Base-by-base conservation (phyloP, 1,284 basidiomycete species). In the Takashimella koratensis region DNA sequence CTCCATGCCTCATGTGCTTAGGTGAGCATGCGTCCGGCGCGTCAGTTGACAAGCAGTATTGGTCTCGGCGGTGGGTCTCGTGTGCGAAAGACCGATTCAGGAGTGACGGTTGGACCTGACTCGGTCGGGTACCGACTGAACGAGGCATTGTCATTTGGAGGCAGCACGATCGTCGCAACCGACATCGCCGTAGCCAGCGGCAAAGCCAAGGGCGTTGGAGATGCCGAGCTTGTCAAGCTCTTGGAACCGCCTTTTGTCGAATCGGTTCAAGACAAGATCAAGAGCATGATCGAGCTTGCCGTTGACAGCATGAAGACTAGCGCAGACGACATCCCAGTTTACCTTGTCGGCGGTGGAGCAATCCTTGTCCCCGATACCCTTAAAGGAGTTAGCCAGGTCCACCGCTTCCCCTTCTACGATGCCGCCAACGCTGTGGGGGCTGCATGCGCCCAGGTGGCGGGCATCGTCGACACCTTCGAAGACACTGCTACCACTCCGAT, bases 251-350 rank as follows among this genome's bases (percentile, higher is more conserved):
- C 68, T 0, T 55, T 77, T 3, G 53, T 72, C 4, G 68, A 77
- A 2, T 75, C 76, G 2, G 64, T 63, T 13, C 55, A 65, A 49
- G 74, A 66, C 25, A 72, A 70, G 19, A 80, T 84, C 56, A 79
- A 78, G 65, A 67, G 60, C 52, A 77, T 82, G 68, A 63, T 85
- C 5, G 83, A 84, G 62, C 70, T 70, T 0, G 75, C 76, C 54
- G 62, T 81, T 5, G 81, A 82, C 60, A 66, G 67, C 23, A 84
- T 84, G 83, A 85, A 85, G 73, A 85, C 83, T 4, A 77, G 76
- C 4, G 76, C 79, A 0, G 80, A 47, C 79, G 67, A 69, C 40
- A 52, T 67, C 5, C 64, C 67, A 1, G 62, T 66, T 2, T 68
- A 66, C 48, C 63, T 71, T 3, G 66, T 65, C 11, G 70, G 70